Conservation (phyloP, 805 yeast genomes). For the Yarrowia bubula region DNA sequence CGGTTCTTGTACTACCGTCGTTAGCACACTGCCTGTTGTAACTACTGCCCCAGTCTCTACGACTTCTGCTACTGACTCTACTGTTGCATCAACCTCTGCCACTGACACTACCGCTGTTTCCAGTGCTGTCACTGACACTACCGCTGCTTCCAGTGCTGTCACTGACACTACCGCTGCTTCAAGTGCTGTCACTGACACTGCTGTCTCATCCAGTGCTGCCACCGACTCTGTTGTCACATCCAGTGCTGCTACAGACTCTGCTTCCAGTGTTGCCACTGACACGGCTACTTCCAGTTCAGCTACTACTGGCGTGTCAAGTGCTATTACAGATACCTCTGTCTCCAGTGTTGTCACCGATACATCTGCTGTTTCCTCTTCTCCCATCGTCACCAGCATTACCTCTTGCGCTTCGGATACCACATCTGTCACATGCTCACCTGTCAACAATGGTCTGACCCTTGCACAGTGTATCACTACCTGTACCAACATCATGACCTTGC, state of each 20-base stretch:
- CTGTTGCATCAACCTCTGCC: too few species aligned
- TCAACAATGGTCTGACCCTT: not conserved
- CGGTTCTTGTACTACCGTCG: not conserved
- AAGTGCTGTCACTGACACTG: not conserved
- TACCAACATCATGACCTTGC: not conserved
- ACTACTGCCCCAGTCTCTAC: not conserved
- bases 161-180: not conserved
- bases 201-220: too few species aligned
- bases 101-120: too few species aligned
- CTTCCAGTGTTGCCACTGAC: not conserved
- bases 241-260: too few species aligned
- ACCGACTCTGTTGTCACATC: too few species aligned
- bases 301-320: too few species aligned
- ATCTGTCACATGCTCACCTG: not conserved
- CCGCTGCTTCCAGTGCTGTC: not conserved
- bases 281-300: not conserved
- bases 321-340: not conserved
- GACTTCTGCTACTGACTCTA: too few species aligned
- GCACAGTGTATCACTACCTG: not conserved
- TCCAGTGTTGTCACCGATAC: not conserved
- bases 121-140: too few species aligned
- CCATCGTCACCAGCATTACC: too few species aligned
- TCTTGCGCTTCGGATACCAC: not conserved
- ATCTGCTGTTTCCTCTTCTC: too few species aligned
- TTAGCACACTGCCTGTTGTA: not conserved